A percentile compares a stretch with the other conserved stretches of the same genome.
Evolutionary conservation across 2,329 filamentous ascomycete genomes (phyloP).

Genomic region (Paraconiothyrium sp.): DNA sequence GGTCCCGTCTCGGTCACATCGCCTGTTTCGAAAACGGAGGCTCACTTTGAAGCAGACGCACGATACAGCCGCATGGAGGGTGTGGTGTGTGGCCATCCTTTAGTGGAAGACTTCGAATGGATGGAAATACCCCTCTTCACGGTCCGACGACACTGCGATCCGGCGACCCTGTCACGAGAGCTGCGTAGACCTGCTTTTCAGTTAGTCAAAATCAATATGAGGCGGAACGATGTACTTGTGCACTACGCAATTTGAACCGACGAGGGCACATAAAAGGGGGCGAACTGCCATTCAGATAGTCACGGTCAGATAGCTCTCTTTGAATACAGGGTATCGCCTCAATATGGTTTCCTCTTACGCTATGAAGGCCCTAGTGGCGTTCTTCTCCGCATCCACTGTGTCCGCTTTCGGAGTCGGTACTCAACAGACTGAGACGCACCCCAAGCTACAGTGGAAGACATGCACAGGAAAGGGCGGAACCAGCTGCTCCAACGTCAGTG

Average conservation of each 20-base stretch:
- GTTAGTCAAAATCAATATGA: slow-evolving; percentile 25
- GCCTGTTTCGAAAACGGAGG: slow-evolving; percentile 19
- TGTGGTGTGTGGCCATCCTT: slow-evolving; percentile 18
- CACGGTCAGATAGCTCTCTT: slow-evolving; percentile 9
- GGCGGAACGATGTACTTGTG: slow-evolving; percentile 6
- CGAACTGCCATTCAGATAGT: slow-evolving; percentile 11
- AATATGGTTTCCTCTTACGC: slow-evolving; percentile 35
- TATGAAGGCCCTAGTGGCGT: slow-evolving; percentile 32
- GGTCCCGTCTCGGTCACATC: slow-evolving; percentile 22
- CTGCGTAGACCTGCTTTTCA: slow-evolving; percentile 19
- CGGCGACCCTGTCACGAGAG: slow-evolving; percentile 26
- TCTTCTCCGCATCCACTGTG: slow-evolving; percentile 35
- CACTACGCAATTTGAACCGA: background rate
- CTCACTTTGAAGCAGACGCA: slow-evolving; percentile 14
- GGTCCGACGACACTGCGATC: slow-evolving; percentile 29
- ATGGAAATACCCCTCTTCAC: slow-evolving; percentile 26
- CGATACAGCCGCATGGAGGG: slow-evolving; percentile 19
- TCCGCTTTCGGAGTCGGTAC: slow-evolving; percentile 50
- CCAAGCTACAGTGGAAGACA: slow-evolving; percentile 47
- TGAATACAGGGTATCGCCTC: slow-evolving; percentile 1
- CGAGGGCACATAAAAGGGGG: slow-evolving; percentile 22
- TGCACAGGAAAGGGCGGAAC: slow-evolving; percentile 48
- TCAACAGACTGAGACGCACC: slow-evolving; percentile 51
- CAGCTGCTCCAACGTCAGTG: slow-evolving; percentile 26
- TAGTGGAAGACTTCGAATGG: slow-evolving; percentile 20